Conservation (phyloP, 2,329 filamentous ascomycete genomes). For the Fusarium mexicanum region DNA sequence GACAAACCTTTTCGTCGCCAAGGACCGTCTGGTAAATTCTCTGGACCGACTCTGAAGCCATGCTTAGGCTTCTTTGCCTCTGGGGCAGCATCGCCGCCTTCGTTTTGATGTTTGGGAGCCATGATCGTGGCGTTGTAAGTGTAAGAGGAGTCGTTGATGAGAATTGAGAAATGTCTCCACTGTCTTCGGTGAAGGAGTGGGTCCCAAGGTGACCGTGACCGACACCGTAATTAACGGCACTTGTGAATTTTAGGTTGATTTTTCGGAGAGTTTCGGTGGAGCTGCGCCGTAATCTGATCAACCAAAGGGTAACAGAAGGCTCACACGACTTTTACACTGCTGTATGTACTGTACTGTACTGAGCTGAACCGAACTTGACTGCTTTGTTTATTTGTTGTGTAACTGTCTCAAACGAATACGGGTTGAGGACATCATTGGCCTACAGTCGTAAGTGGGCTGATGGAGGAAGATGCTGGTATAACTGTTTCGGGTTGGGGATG, state of each 20-base stretch:
- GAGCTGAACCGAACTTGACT: background rate
- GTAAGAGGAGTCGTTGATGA: conserved; percentile 34
- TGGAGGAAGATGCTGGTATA: conserved; percentile 8
- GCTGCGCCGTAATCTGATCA: conserved; percentile 14
- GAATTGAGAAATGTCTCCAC: conserved; percentile 32
- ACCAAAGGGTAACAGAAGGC: background rate
- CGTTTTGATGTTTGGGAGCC: conserved; percentile 47
- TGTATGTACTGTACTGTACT: background rate
- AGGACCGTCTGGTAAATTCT: conserved; percentile 89
- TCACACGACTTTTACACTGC: background rate
- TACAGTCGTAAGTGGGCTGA: conserved; percentile 2
- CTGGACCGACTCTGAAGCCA: conserved; percentile 87
- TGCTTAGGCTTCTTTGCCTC: conserved; percentile 66
- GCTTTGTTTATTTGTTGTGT: background rate
- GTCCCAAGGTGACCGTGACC: background rate
- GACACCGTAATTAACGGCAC: background rate
- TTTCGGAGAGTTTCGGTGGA: conserved; percentile 26
- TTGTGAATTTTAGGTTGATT: background rate
- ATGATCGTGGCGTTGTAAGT: conserved; percentile 37
- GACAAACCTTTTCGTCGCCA: conserved; percentile 78
- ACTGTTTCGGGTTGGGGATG: conserved; percentile 21
- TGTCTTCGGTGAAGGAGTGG: conserved; percentile 29
- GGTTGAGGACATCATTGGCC: background rate
- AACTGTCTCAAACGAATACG: background rate
- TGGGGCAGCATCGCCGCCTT: conserved; percentile 45